Evolutionary conservation across 2,329 filamentous ascomycete genomes (phyloP), one percentile per base, ranked within the genome.

Genomic region (Penicillium corylophilum): DNA sequence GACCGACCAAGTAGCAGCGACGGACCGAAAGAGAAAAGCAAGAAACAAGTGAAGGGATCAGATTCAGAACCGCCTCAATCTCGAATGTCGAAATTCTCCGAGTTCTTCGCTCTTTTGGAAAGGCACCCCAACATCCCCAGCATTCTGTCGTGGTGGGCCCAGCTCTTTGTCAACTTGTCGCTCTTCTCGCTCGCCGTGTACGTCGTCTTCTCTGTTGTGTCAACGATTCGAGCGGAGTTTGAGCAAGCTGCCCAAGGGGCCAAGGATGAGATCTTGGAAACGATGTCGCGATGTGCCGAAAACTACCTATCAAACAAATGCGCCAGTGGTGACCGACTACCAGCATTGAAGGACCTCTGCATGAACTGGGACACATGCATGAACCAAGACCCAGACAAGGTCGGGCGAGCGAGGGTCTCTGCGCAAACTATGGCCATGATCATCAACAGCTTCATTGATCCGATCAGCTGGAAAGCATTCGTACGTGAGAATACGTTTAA

Each of bases 401-500:
- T 96, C 50, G 91, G 89, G 60, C 81, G 87, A 33, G 87, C 93
- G 38, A 87, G 86, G 64, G 84, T 96, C 35, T 90, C 88, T 16
- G 92, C 90, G 5, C 87, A 89, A 65, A 94, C 92, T 23, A 88
- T 96, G 67, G 93, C 93, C 1, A 85, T 90, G 66, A 95, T 99
- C 36, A 87, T 97, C 71, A 96, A 97, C 69, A 87, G 88, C 64
- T 96, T 97, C 70, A 86, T 95, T 4, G 90, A 95, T 63, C 86
- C 89, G 5, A 92, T 97, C 71, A 90, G 88, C 57, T 87, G 90
- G 72, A 96, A 96, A 72, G 82, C 85, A 10, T 86, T 89, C 79
- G 83, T 85, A 78, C 56, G 75, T 71, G 24, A 18, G 29, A 23
- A 23, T 12, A 3, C 38, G 0, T 13, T 29, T n/a, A 38, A 15